These are phyloP conservation scores for Candolleomyces efflorescens DNA, from an alignment of 768 basidiomycete genomes.

Conservation along the genomic window DNA sequence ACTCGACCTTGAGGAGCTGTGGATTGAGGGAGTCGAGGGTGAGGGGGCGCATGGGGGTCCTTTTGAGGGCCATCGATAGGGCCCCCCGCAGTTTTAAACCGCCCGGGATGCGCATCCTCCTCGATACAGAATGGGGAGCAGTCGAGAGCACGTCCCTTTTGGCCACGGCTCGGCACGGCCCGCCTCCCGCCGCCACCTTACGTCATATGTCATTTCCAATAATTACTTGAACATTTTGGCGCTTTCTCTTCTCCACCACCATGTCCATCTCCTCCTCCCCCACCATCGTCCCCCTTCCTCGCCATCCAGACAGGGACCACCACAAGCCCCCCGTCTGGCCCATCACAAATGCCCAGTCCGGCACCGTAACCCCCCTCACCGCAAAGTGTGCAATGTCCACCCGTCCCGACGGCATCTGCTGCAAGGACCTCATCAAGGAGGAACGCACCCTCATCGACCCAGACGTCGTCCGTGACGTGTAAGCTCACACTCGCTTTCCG, in stretches of 20 bases:
- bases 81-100: background rate
- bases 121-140: no score
- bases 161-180: background rate
- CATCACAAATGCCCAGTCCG: slow-evolving; percentile 39
- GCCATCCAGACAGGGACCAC: slow-evolving; percentile 19
- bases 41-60: slow-evolving; percentile 49
- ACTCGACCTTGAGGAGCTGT: slow-evolving; percentile 81
- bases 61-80: background rate
- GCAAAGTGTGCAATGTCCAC: slow-evolving; percentile 56
- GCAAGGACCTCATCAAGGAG: slow-evolving; percentile 83
- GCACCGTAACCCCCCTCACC: slow-evolving; percentile 39
- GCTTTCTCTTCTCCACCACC: slow-evolving; percentile 7
- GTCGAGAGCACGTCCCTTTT: no score
- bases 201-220: background rate
- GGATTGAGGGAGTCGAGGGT: slow-evolving; percentile 77
- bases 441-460: slow-evolving; percentile 82
- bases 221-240: no score
- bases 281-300: slow-evolving; percentile 30
- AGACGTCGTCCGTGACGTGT: slow-evolving; percentile 86
- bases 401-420: slow-evolving; percentile 69
- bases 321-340: slow-evolving; percentile 63
- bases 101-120: background rate
- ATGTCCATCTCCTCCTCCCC: slow-evolving; percentile 19
- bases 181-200: background rate
- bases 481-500: slow-evolving; percentile 23